phyloP scores from a whole-genome alignment of 257 asterid genomes.

The Coffea canephora region DNA sequence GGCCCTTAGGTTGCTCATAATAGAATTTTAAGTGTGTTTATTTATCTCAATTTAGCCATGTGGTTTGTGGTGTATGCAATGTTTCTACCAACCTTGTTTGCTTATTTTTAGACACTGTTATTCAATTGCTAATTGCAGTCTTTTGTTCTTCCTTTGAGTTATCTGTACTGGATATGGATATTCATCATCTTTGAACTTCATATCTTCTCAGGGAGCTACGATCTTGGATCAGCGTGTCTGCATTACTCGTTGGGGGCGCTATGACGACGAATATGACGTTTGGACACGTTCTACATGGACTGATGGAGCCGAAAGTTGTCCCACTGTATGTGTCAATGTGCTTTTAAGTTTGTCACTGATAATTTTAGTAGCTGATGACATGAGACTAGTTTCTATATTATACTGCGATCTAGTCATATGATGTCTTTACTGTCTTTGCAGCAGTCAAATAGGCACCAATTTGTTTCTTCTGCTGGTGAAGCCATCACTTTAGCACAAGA shows the following conservation, averaged over 20 bases:
- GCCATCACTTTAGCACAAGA: conserved; percentile 83
- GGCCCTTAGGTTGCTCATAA: background rate
- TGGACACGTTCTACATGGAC: conserved; percentile 78
- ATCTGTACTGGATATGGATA: background rate
- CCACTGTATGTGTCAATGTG: conserved; percentile 37
- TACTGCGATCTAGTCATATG: background rate
- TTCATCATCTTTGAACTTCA: background rate
- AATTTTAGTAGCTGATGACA: background rate
- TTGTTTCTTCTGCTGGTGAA: conserved; percentile 81
- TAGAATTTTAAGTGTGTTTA: background rate
- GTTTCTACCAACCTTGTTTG: background rate
- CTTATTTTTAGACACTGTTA: background rate
- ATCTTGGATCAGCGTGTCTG: conserved; percentile 86
- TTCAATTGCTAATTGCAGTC: background rate
- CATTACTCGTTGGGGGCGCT: conserved; percentile 85
- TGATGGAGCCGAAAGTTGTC: conserved; percentile 49
- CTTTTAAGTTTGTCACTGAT: background rate
- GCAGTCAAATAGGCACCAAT: conserved; percentile 35
- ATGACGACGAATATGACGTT: conserved; percentile 51
- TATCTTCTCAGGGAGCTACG: conserved; percentile 65
- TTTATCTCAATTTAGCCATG: background rate
- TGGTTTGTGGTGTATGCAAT: background rate
- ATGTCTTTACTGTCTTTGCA: conserved; percentile 16
- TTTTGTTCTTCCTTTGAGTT: background rate
- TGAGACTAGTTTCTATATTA: background rate